Base-by-base conservation (phyloP, 257 asterid genomes). In the Cynanchum wilfordii region DNA sequence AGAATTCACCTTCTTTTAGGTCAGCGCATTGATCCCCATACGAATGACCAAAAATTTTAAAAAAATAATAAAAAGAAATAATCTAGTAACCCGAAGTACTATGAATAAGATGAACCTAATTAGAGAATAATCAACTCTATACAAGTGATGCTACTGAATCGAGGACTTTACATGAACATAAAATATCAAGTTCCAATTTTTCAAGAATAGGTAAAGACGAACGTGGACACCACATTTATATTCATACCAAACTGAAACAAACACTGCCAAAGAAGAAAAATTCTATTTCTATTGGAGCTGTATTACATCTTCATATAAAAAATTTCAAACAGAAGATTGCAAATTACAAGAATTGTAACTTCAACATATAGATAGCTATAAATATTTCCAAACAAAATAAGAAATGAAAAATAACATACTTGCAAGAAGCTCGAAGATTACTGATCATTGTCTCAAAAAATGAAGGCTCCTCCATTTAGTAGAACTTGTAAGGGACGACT, bases 361-460 rank as follows among this genome's bases (percentile, higher is more conserved):
- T 22, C 12, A 3, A 5, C 13, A 13, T 16, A 13, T 19, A n/a
- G 20, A 49, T 73, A 33, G 25, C 47, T 4, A 52, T 22, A 40
- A 36, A 62, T 33, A 16, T 3, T 7, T 16, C 17, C 24, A 5
- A 64, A 20, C 27, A 33, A 33, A 64, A 52, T 0, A 67, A 56
- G 15, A 65, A 42, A 19, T 10, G 29, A 40, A 69, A 42, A 25
- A 33, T 2, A 30, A 25, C 82, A 1, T 78, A 92, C 98, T 80
- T 90, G 96, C 94, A 92, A 71, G 88, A 81, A 62, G 92, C 78
- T 66, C 92, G 96, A 77, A 88, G 86, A 77, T 85, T 87, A 51
- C 79, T 84, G 86, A 90, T 75, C 82, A 92, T 74, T 70, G 73
- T 87, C 80, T 64, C 78, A 68, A 90, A 83, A 67, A 88, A 73